phyloP scores from a whole-genome alignment of 106 monocot genomes.

The Amphibolis antarctica region DNA sequence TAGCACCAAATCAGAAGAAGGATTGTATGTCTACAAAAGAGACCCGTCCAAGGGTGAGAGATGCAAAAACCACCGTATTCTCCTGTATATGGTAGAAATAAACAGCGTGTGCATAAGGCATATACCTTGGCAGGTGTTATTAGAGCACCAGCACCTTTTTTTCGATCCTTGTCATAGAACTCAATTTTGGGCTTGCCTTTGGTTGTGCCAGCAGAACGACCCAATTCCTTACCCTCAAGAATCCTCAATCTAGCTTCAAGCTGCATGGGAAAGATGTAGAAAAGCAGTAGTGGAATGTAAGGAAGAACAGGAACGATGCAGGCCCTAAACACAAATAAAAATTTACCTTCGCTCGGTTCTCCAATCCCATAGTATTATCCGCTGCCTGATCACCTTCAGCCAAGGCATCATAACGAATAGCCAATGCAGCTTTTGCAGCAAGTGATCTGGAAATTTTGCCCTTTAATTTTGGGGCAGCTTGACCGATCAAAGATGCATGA shows the following conservation, averaged over 20 bases:
- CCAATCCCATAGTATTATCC: constrained; percentile 72
- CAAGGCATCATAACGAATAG: constrained; percentile 87
- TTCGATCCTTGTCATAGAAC: constrained; percentile 82
- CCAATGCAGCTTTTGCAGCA: constrained; percentile 76
- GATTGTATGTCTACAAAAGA: constrained; percentile 47
- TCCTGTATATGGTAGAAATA: neutral
- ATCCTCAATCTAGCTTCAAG: constrained; percentile 65
- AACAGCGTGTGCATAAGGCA: neutral
- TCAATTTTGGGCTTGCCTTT: constrained; percentile 98
- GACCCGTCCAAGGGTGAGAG: neutral
- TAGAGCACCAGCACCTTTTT: constrained; percentile 73
- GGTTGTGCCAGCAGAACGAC: constrained; percentile 59
- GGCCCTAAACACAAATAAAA: neutral
- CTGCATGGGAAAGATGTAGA: constrained; percentile 8
- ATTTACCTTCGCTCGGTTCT: constrained; percentile 75
- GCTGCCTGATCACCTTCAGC: constrained; percentile 33
- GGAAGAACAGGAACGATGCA: neutral
- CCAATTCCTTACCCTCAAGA: constrained; percentile 87
- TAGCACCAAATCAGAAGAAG: constrained; percentile 48
- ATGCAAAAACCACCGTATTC: neutral
- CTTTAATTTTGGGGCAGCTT: constrained; percentile 81
- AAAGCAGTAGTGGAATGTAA: neutral
- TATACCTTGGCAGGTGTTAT: constrained; percentile 78
- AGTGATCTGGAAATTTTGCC: constrained; percentile 91
- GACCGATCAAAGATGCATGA: constrained; percentile 85